phyloP scores from a whole-genome alignment of 805 yeast species.

The Maudiozyma turicensis region DNA sequence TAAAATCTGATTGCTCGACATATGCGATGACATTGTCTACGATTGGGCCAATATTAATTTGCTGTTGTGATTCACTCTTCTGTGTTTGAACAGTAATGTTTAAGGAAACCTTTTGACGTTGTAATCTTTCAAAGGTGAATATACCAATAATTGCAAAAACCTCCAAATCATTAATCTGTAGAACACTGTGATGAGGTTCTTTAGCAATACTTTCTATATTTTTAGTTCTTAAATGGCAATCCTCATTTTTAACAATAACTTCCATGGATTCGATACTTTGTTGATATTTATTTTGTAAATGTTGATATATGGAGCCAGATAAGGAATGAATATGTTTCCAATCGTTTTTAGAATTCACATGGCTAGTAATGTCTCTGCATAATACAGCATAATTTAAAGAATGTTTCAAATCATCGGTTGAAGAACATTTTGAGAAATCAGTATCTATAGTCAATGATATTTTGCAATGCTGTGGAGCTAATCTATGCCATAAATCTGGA shows the following conservation, averaged over 20 bases:
- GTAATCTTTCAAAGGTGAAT: constrained; percentile 78
- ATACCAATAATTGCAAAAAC: constrained; percentile 83
- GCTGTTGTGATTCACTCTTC: constrained; percentile 33
- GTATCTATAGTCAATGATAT: constrained; percentile 55
- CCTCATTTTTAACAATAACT: constrained; percentile 14
- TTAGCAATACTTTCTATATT: constrained; percentile 16
- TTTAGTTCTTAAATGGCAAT: constrained; percentile 25
- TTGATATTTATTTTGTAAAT: constrained; percentile 31
- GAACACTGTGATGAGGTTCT: constrained; percentile 8
- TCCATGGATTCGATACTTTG: constrained; percentile 14
- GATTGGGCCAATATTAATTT: constrained; percentile 17
- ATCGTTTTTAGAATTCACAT: constrained; percentile 33
- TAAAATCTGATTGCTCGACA: constrained; percentile 72
- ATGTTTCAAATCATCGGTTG: constrained; percentile 67
- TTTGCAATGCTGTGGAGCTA: constrained; percentile 54
- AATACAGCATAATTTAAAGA: constrained; percentile 86
- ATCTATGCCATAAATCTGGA: constrained; percentile 64
- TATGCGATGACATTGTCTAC: constrained; percentile 44
- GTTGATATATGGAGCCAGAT: constrained; percentile 39
- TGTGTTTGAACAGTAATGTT: constrained; percentile 30
- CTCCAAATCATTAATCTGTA: constrained; percentile 41
- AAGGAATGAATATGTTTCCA: constrained; percentile 31
- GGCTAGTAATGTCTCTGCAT: constrained; percentile 50
- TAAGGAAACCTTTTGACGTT: constrained; percentile 63
- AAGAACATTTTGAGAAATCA: constrained; percentile 64